phyloP scores from a whole-genome alignment of 805 yeast genomes.

The Clavispora phyllophila region DNA sequence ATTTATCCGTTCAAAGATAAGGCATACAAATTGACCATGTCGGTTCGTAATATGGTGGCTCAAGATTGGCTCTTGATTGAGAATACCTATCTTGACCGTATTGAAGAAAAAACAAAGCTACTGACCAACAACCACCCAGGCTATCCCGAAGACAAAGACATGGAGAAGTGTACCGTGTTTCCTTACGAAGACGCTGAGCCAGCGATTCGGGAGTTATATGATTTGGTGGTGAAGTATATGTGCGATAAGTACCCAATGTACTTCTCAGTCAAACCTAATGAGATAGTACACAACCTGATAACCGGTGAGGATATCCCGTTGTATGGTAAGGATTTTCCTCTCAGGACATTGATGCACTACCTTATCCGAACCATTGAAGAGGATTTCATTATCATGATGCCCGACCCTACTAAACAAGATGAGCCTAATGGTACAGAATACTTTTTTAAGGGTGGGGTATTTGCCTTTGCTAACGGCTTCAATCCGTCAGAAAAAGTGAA shows the following conservation, averaged over 20 bases:
- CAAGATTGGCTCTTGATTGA: conserved; percentile 41
- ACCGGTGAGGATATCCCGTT: conserved; percentile 21
- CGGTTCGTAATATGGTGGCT: conserved; percentile 20
- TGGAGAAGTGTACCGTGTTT: conserved; percentile 27
- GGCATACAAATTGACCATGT: conserved; percentile 33
- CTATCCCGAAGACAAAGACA: conserved; percentile 24
- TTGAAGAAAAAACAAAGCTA: conserved; percentile 25
- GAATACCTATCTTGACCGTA: conserved; percentile 23
- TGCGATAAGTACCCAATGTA: conserved; percentile 36
- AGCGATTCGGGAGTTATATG: conserved; percentile 35
- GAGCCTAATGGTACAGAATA: conserved; percentile 33
- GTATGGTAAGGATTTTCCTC: conserved; percentile 2
- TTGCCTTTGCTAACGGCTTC: conserved; percentile 44
- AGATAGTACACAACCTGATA: conserved; percentile 22
- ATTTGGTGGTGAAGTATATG: conserved; percentile 26
- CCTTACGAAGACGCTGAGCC: conserved; percentile 27
- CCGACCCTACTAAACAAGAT: conserved; percentile 25
- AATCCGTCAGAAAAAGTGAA: conserved; percentile 35
- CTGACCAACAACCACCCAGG: conserved; percentile 29
- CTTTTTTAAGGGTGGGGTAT: conserved; percentile 39
- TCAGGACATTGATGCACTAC: conserved; percentile 17
- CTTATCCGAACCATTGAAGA: conserved; percentile 33
- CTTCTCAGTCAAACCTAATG: conserved; percentile 16
- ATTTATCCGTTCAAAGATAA: conserved; percentile 54
- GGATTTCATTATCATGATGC: conserved; percentile 35